A percentile compares a stretch with the other conserved stretches of the same genome.
These are phyloP conservation scores for Acacia confusa DNA, from an alignment of 306 rosid genomes.

Conservation along the genomic window DNA sequence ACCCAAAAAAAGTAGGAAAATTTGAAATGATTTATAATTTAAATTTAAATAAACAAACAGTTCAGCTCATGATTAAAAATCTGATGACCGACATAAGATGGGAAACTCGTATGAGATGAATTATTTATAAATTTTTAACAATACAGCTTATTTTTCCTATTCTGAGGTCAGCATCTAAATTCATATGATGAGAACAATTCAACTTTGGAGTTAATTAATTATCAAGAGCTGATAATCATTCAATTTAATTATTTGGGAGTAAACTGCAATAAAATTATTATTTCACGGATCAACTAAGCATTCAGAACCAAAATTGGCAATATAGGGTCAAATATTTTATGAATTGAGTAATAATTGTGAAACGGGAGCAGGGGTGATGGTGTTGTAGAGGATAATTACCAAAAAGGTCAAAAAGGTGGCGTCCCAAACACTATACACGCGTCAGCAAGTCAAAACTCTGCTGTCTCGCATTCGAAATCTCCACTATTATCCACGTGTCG, in stretches of 20 bases:
- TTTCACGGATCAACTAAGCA: neutral
- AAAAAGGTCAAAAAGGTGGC: conserved; percentile 56
- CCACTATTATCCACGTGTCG: conserved; percentile 41
- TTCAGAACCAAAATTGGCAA: neutral
- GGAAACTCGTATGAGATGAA: neutral
- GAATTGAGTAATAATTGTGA: neutral
- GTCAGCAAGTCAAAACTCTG: conserved; percentile 55
- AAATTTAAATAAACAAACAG: neutral
- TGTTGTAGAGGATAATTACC: conserved; percentile 22
- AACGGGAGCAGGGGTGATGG: neutral
- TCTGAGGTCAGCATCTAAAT: neutral
- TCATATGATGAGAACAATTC: neutral
- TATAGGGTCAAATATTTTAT: neutral
- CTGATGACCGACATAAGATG: neutral
- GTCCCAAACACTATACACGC: conserved; percentile 63
- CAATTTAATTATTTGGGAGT: neutral
- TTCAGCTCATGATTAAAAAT: neutral
- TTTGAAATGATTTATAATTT: neutral
- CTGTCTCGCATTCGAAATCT: conserved; percentile 52
- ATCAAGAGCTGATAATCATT: neutral
- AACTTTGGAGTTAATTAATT: neutral
- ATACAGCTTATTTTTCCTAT: neutral
- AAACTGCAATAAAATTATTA: neutral
- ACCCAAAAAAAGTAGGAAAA: neutral
- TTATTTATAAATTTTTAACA: neutral